Conservation (phyloP, 1,139 yeast genomes). For the Saccharomycopsis crataegensis region DNA sequence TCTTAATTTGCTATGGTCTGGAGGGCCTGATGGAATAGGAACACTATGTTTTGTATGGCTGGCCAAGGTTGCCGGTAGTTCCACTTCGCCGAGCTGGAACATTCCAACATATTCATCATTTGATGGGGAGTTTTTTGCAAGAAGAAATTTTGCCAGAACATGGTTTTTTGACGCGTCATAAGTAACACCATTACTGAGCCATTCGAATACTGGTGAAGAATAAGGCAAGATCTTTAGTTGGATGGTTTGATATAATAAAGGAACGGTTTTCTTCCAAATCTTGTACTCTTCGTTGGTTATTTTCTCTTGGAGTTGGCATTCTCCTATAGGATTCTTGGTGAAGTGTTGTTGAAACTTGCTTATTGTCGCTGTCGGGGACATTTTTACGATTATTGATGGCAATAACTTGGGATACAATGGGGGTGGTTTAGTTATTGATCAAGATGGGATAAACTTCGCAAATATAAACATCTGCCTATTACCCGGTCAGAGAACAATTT, state of each 20-base stretch:
- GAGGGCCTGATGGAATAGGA: slow-evolving; percentile 23
- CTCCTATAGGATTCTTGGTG: slow-evolving; percentile 20
- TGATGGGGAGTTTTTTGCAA: slow-evolving; percentile 22
- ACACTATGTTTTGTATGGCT: slow-evolving; percentile 30
- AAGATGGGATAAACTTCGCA: too few species aligned
- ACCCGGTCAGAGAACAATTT: too few species aligned
- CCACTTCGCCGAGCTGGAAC: slow-evolving; percentile 36
- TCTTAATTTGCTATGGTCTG: background rate
- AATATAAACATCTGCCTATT: too few species aligned
- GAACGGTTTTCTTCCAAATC: slow-evolving; percentile 95
- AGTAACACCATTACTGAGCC: slow-evolving; percentile 34
- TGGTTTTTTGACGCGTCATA: slow-evolving; percentile 32
- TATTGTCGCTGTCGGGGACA: background rate
- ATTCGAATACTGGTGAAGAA: slow-evolving; percentile 37
- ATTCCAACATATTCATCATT: background rate
- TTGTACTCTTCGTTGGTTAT: slow-evolving; percentile 61
- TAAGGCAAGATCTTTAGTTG: slow-evolving; percentile 53
- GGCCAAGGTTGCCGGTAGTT: slow-evolving; percentile 45
- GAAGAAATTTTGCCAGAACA: slow-evolving; percentile 37
- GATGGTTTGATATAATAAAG: slow-evolving; percentile 72
- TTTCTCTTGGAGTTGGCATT: slow-evolving; percentile 27
- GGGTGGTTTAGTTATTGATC: too few species aligned
- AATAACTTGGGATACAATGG: too few species aligned
- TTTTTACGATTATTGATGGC: background rate
- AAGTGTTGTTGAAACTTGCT: slow-evolving; percentile 9